Percentiles rank a stretch among this genome's conserved stretches.
phyloP scores from a whole-genome alignment of 495 filamentous ascomycete species.

The Penicillium parvum region DNA sequence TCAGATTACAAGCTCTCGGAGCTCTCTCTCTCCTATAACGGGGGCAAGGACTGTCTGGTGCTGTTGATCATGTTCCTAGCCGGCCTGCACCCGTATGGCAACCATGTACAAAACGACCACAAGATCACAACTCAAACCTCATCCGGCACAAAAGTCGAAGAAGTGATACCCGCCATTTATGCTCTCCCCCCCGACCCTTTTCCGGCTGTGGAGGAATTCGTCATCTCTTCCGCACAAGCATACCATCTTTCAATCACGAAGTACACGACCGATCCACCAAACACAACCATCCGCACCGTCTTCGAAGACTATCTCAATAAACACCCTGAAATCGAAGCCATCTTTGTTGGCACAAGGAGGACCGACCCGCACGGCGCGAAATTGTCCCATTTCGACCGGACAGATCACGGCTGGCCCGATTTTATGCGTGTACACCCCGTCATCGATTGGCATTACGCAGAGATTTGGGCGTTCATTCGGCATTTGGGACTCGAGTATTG shows the following conservation, averaged over 20 bases:
- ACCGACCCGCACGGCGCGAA: slow-evolving; percentile 86
- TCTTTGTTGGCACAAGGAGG: slow-evolving; percentile 87
- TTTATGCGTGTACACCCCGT: slow-evolving; percentile 95
- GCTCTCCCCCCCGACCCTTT: slow-evolving; percentile 80
- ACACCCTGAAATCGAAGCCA: slow-evolving; percentile 61
- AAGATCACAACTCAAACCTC: not conserved
- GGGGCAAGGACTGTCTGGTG: slow-evolving; percentile 96
- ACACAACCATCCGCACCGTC: slow-evolving; percentile 52
- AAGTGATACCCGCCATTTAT: slow-evolving; percentile 73
- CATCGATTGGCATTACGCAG: slow-evolving; percentile 94
- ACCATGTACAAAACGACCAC: slow-evolving; percentile 4
- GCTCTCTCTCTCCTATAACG: slow-evolving; percentile 91
- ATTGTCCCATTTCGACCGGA: slow-evolving; percentile 75
- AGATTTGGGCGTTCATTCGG: slow-evolving; percentile 92
- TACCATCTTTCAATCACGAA: slow-evolving; percentile 77
- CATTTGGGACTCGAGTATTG: slow-evolving; percentile 77
- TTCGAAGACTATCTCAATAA: slow-evolving; percentile 71
- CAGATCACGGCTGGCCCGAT: slow-evolving; percentile 83
- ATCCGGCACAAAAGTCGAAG: not conserved
- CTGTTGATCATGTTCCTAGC: slow-evolving; percentile 85
- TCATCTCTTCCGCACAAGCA: slow-evolving; percentile 50
- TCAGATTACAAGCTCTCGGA: slow-evolving; percentile 66
- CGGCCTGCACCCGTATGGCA: slow-evolving; percentile 44
- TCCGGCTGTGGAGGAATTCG: slow-evolving; percentile 78
- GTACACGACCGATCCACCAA: slow-evolving; percentile 58